These are phyloP conservation scores for Arthrinium phaeospermum DNA, from an alignment of 2,329 filamentous ascomycete genomes.

Conservation along the genomic window DNA sequence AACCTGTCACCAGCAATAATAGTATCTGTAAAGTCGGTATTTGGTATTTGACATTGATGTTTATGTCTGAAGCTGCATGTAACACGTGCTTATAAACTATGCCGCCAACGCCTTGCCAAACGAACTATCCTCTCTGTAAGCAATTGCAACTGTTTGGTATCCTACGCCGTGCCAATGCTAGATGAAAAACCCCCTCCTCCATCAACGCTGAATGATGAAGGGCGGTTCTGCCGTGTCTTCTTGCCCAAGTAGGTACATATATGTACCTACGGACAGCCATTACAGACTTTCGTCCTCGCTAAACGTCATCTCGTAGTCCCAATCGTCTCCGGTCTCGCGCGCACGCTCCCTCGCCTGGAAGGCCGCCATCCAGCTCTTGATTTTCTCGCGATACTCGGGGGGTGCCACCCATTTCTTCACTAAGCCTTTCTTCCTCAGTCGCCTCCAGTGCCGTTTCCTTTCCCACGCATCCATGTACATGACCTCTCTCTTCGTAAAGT, in stretches of 20 bases:
- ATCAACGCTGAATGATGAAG: constrained; percentile 3
- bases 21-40: background rate
- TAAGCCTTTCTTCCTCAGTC: constrained; percentile 55
- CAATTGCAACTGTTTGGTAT: constrained; percentile 17
- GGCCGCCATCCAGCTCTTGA: constrained; percentile 51
- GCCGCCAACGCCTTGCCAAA: constrained; percentile 16
- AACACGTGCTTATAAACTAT: background rate
- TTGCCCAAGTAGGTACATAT: background rate
- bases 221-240: background rate
- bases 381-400: constrained; percentile 48
- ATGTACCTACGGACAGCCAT: background rate
- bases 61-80: constrained; percentile 7
- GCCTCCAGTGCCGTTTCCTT: constrained; percentile 55
- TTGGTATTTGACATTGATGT: constrained; percentile 14
- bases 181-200: background rate
- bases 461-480: constrained; percentile 51
- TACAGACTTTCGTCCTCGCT: constrained; percentile 8
- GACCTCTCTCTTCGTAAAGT: constrained; percentile 51
- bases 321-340: constrained; percentile 46
- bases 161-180: background rate
- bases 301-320: constrained; percentile 42
- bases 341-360: constrained; percentile 48
- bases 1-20: background rate
- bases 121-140: constrained; percentile 6
- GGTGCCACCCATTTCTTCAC: constrained; percentile 43